Evolutionary conservation across 805 yeast genomes (phyloP).

Genomic region (Lipomyces kockii): DNA sequence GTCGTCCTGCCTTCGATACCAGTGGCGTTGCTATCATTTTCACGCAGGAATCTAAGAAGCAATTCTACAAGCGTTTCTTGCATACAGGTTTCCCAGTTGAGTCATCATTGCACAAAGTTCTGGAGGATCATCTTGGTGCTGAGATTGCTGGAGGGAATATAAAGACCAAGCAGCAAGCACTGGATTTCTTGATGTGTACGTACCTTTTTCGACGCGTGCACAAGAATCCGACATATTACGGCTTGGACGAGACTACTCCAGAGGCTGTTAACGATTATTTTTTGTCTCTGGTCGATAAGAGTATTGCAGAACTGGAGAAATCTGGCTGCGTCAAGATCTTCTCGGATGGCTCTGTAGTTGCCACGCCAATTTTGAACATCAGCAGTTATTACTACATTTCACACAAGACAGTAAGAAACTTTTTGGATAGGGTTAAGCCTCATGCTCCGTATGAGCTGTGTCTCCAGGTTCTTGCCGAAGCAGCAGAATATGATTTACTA

Average conservation of each 20-base stretch:
- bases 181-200: conserved; percentile 78
- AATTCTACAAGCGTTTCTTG: conserved; percentile 75
- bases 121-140: conserved; percentile 81
- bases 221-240: conserved; percentile 77
- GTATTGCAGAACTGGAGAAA: conserved; percentile 67
- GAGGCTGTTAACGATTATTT: conserved; percentile 47
- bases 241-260: conserved; percentile 67
- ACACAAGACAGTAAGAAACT: conserved; percentile 79
- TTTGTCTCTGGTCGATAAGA: conserved; percentile 60
- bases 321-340: conserved; percentile 68
- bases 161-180: conserved; percentile 65
- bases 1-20: conserved; percentile 80
- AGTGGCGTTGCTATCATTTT: conserved; percentile 77
- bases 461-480: conserved; percentile 63
- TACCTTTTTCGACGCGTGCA: conserved; percentile 74
- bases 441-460: conserved; percentile 62
- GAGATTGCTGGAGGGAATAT: conserved; percentile 76
- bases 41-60: conserved; percentile 75
- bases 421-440: conserved; percentile 58
- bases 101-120: conserved; percentile 74
- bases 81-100: conserved; percentile 85
- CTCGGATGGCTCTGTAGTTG: conserved; percentile 50
- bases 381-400: conserved; percentile 92
- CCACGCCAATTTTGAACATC: conserved; percentile 84
- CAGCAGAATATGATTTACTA: conserved; percentile 82